Conservation (phyloP, 495 filamentous ascomycete species). For the Penicillium parvum region DNA sequence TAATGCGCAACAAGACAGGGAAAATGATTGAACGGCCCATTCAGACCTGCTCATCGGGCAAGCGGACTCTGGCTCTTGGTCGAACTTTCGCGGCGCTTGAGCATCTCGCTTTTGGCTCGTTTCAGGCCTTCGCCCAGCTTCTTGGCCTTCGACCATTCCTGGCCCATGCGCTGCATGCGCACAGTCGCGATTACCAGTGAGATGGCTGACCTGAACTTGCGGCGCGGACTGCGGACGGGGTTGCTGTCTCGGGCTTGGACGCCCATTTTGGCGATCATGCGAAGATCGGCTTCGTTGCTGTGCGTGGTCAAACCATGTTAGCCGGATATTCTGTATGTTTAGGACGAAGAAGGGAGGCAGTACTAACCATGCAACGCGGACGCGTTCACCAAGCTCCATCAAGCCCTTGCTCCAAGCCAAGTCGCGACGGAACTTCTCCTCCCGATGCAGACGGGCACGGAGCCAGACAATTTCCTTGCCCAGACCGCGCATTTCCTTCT, state of each 20-base stretch:
- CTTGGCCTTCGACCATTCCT: slow-evolving; percentile 47
- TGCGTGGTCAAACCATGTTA: slow-evolving; percentile 18
- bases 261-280: slow-evolving; percentile 76
- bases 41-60: slow-evolving; percentile 4
- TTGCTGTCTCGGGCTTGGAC: slow-evolving; percentile 43
- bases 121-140: slow-evolving; percentile 44
- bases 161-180: slow-evolving; percentile 50
- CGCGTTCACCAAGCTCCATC: slow-evolving; percentile 71
- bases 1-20: slow-evolving; percentile 7
- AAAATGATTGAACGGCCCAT: neutral
- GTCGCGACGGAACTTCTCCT: slow-evolving; percentile 72
- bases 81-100: slow-evolving; percentile 38
- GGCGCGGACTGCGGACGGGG: slow-evolving; percentile 30
- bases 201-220: slow-evolving; percentile 47
- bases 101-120: slow-evolving; percentile 42
- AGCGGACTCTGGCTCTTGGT: slow-evolving; percentile 19
- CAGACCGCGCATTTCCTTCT: slow-evolving; percentile 77
- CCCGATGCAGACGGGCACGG: slow-evolving; percentile 68
- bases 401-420: slow-evolving; percentile 76
- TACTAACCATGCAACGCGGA: slow-evolving; percentile 79
- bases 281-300: slow-evolving; percentile 89
- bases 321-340: slow-evolving; percentile 6
- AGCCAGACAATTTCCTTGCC: slow-evolving; percentile 88
- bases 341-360: slow-evolving; percentile 9
- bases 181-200: slow-evolving; percentile 50